Evolutionary conservation across 2,329 filamentous ascomycete genomes (phyloP).

Genomic region (Stenocarpella maydis): DNA sequence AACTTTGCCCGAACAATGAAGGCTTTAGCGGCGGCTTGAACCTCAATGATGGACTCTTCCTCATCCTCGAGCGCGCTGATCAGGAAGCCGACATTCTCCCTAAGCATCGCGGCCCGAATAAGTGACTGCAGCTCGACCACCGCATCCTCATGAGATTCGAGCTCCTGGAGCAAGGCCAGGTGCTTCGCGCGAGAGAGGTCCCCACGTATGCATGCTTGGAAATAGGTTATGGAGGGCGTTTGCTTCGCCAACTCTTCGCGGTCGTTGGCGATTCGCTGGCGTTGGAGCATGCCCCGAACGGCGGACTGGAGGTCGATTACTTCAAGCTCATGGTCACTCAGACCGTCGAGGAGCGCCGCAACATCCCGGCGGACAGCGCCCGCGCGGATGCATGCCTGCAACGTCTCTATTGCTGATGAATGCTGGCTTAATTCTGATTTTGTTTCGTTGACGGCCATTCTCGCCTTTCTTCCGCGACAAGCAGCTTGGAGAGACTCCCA

Average conservation of each 20-base stretch:
- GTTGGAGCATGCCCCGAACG: conserved; percentile 68
- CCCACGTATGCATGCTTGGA: conserved; percentile 76
- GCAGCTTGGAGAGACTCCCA: conserved; percentile 61
- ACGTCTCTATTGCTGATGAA: conserved; percentile 50
- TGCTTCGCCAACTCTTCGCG: conserved; percentile 66
- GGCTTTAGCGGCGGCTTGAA: conserved; percentile 79
- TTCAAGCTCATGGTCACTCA: conserved; percentile 55
- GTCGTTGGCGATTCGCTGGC: conserved; percentile 58
- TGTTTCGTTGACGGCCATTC: conserved; percentile 53
- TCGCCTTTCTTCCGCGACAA: conserved; percentile 57
- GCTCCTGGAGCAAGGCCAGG: conserved; percentile 69
- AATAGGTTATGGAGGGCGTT: conserved; percentile 61
- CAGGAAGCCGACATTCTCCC: conserved; percentile 76
- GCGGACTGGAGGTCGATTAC: conserved; percentile 64
- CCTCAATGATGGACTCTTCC: conserved; percentile 76
- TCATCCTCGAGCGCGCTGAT: conserved; percentile 82
- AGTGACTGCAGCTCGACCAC: conserved; percentile 78
- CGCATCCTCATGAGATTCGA: conserved; percentile 73
- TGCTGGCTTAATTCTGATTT: conserved; percentile 59
- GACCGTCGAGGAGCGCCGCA: conserved; percentile 54
- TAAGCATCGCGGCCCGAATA: conserved; percentile 79
- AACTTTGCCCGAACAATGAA: conserved; percentile 79
- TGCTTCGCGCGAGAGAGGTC: conserved; percentile 69
- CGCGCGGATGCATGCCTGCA: conserved; percentile 64
- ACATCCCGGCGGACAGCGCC: conserved; percentile 62